phyloP scores from a whole-genome alignment of 2,329 filamentous ascomycete genomes.

The Fusarium sp. region DNA sequence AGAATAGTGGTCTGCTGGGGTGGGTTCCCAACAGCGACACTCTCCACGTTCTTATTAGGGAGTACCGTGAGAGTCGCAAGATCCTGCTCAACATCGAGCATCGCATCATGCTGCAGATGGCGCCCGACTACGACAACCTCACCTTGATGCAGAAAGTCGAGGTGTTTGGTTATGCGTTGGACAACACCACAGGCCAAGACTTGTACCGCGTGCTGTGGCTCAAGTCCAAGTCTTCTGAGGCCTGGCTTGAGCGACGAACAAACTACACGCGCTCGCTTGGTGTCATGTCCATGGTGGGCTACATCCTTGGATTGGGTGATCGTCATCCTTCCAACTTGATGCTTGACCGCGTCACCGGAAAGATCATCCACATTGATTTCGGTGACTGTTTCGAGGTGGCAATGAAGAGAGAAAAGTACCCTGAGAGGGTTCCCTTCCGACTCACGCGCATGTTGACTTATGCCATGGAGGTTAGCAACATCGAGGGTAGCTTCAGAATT shows the following conservation, averaged over 20 bases:
- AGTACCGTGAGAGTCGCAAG: conserved; percentile 97
- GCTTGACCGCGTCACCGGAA: conserved; percentile 95
- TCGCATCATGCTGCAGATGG: conserved; percentile 99
- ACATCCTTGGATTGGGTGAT: conserved; percentile 96
- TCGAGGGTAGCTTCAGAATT: conserved; percentile 97
- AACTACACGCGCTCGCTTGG: conserved; percentile 98
- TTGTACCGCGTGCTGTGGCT: conserved; percentile 98
- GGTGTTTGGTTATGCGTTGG: conserved; percentile 98
- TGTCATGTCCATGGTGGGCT: conserved; percentile 99
- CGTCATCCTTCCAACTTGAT: conserved; percentile 98
- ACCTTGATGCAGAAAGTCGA: conserved; percentile 99
- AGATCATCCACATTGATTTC: conserved; percentile 99
- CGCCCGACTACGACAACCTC: conserved; percentile 97
- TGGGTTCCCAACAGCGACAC: conserved; percentile 99
- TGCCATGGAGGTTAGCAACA: conserved; percentile 99
- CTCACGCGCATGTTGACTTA: conserved; percentile 99
- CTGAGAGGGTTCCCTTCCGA: conserved; percentile 96
- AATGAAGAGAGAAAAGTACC: conserved; percentile 99
- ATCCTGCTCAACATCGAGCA: conserved; percentile 99
- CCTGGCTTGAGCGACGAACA: conserved; percentile 97
- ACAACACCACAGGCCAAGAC: conserved; percentile 99
- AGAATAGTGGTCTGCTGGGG: conserved; percentile 93
- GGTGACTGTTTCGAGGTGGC: conserved; percentile 99
- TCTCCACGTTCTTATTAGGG: conserved; percentile 93
- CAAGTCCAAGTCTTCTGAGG: conserved; percentile 98